Conservation (phyloP, 2,329 filamentous ascomycete species). For the Ophiocordyceps australis region DNA sequence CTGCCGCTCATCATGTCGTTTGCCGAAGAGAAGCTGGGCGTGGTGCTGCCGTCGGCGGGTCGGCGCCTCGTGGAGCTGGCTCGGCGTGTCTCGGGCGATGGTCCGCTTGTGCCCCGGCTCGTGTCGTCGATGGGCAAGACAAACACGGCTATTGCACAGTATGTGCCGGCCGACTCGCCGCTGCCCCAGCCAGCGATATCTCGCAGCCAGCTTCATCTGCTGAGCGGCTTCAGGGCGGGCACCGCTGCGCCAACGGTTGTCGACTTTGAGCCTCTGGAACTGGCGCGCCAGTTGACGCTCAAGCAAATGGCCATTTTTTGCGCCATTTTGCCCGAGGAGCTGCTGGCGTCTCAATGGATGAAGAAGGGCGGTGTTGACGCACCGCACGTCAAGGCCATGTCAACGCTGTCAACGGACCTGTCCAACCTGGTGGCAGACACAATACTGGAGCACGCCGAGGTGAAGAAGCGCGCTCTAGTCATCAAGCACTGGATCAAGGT, state of each 20-base stretch:
- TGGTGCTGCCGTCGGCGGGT: conserved; percentile 57
- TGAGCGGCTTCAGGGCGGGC: conserved; percentile 59
- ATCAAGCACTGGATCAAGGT: conserved; percentile 99
- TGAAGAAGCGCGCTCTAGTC: conserved; percentile 73
- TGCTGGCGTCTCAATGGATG: conserved; percentile 85
- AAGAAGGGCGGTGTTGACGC: conserved; percentile 67
- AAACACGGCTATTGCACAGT: conserved; percentile 54
- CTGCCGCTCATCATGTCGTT: conserved; percentile 64
- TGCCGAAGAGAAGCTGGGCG: conserved; percentile 51
- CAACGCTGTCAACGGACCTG: conserved; percentile 75
- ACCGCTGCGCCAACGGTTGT: conserved; percentile 55
- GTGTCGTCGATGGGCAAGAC: conserved; percentile 81
- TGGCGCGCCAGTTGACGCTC: conserved; percentile 82
- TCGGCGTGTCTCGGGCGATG: conserved; percentile 57
- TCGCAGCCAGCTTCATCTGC: conserved; percentile 55
- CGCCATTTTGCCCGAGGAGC: conserved; percentile 78
- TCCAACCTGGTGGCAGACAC: conserved; percentile 88
- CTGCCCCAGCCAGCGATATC: conserved; percentile 52
- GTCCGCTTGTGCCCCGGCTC: conserved; percentile 62
- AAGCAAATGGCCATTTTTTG: conserved; percentile 88
- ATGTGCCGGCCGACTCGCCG: conserved; percentile 52
- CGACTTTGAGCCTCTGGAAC: conserved; percentile 80
- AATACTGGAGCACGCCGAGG: conserved; percentile 73
- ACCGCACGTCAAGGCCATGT: conserved; percentile 87
- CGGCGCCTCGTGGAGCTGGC: conserved; percentile 66